Evolutionary conservation across 225 moss, liverwort and hornwort genomes (phyloP).

Genomic region (Bryum argenteum): DNA sequence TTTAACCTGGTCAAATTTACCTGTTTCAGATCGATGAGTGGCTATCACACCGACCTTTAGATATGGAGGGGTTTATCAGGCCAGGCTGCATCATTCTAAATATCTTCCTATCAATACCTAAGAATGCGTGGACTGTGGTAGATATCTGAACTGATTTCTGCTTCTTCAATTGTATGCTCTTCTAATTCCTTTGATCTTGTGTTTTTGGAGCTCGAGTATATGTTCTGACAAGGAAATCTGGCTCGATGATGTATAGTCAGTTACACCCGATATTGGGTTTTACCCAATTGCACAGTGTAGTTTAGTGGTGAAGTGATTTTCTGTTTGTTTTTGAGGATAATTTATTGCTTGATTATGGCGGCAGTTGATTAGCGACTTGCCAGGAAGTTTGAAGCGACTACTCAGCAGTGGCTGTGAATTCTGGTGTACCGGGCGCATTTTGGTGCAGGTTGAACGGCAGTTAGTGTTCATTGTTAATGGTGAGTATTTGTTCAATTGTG

Average conservation of each 20-base stretch:
- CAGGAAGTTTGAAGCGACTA: slow-evolving; percentile 60
- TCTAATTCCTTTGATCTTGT: too few species aligned
- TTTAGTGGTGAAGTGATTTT: background rate
- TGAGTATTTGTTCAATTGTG: slow-evolving; percentile 19
- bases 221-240: background rate
- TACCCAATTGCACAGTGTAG: background rate
- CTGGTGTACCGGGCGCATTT: slow-evolving; percentile 82
- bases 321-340: background rate
- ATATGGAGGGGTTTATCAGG: slow-evolving; percentile 92
- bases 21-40: slow-evolving; percentile 77
- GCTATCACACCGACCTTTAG: slow-evolving; percentile 80
- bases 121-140: slow-evolving; percentile 62
- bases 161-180: background rate
- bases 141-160: background rate
- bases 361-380: slow-evolving; percentile 64
- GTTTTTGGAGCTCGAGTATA: too few species aligned
- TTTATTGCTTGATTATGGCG: background rate
- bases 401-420: slow-evolving; percentile 50
- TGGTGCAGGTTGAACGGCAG: slow-evolving; percentile 75
- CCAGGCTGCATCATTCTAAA: slow-evolving; percentile 90
- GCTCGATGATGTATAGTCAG: background rate
- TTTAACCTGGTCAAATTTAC: background rate
- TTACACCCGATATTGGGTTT: too few species aligned
- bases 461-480: slow-evolving; percentile 72
- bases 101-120: slow-evolving; percentile 76